These are phyloP conservation scores for Apiotrichum mycotoxinovorans DNA, from an alignment of 1,284 basidiomycete species.

Conservation along the genomic window DNA sequence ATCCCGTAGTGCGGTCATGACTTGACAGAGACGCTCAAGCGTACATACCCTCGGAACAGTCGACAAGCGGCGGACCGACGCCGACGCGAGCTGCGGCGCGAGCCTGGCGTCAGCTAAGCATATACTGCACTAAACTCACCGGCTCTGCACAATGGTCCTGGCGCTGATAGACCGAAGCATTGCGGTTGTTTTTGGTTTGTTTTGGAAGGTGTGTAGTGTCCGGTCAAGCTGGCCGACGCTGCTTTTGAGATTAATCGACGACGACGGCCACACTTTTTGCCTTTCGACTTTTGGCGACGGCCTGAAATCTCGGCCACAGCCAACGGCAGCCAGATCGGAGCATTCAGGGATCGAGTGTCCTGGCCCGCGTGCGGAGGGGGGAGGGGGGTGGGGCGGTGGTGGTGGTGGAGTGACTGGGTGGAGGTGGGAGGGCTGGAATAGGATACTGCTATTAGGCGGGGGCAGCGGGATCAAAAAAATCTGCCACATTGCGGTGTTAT, in stretches of 20 bases:
- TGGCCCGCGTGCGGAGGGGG: too few species aligned
- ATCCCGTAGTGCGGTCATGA: too few species aligned
- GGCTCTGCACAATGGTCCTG: conserved; percentile 14
- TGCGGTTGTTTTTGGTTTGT: not conserved
- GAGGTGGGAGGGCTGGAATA: not conserved
- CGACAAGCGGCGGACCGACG: conserved; percentile 21
- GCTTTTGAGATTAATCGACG: too few species aligned
- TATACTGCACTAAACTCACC: not conserved
- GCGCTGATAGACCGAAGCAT: conserved; percentile 21
- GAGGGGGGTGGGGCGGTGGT: too few species aligned
- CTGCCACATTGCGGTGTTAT: conserved; percentile 4
- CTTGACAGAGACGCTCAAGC: too few species aligned
- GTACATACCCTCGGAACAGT: not conserved
- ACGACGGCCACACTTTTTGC: not conserved
- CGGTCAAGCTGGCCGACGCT: too few species aligned
- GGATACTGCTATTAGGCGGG: too few species aligned
- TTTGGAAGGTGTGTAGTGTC: not conserved
- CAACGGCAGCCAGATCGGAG: too few species aligned
- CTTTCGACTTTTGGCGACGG: not conserved
- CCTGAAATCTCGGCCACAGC: not conserved
- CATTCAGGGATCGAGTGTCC: too few species aligned
- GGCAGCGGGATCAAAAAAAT: not conserved
- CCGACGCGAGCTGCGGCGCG: conserved; percentile 9
- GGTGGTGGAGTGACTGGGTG: not conserved
- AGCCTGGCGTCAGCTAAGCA: conserved; percentile 11